Evolutionary conservation across 73 alveolate species (phyloP).

Genomic region (Paramecium sexaurelia): DNA sequence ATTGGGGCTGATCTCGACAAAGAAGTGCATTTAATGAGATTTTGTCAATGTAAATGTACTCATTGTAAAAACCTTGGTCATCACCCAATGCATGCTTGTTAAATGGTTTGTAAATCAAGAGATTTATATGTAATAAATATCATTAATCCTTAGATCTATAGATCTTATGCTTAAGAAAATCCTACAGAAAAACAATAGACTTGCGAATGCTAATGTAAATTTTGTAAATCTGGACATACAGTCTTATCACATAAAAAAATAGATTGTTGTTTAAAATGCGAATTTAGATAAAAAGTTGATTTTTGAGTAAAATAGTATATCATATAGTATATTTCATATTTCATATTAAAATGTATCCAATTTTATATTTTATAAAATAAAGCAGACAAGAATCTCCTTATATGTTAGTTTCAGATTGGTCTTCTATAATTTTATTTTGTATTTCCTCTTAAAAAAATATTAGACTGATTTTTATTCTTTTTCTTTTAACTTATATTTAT

Average conservation of each 20-base stretch:
- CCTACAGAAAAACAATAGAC: neutral
- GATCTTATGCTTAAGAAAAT: neutral
- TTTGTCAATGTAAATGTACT: neutral
- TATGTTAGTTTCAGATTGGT: no score
- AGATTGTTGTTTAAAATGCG: neutral
- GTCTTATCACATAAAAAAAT: neutral
- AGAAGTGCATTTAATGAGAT: neutral
- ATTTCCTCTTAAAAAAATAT: no score
- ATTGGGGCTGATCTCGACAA: neutral
- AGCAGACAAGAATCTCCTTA: no score
- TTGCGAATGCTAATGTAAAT: neutral
- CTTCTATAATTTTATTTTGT: no score
- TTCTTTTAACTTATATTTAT: no score
- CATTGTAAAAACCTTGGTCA: neutral
- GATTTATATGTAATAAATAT: neutral
- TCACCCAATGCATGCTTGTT: neutral
- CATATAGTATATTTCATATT: neutral
- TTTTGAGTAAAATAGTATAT: neutral
- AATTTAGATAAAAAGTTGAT: neutral
- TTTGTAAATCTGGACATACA: neutral
- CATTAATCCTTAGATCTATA: neutral
- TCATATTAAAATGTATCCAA: neutral
- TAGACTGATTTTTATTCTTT: no score
- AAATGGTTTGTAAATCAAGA: neutral
- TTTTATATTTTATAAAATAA: no score